Percentiles rank a stretch among this genome's conserved stretches.
These are phyloP conservation scores for Phaeosphaeria sp. DNA, from an alignment of 2,329 filamentous ascomycete species.

Conservation along the genomic window DNA sequence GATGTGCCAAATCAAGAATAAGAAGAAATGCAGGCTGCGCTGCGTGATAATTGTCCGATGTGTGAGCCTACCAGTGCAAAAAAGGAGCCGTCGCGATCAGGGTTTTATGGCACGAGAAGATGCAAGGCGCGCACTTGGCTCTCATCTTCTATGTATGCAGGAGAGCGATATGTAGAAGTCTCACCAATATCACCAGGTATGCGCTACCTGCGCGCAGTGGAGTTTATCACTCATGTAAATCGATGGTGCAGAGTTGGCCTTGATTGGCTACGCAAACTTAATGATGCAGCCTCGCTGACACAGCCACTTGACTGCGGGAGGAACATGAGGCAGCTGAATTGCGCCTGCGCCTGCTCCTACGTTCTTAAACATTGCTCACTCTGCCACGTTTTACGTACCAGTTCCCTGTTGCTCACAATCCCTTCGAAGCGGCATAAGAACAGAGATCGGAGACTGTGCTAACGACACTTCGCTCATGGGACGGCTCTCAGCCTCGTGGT, in stretches of 20 bases:
- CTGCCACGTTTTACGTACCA: not conserved
- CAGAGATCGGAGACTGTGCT: not conserved
- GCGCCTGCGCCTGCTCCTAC: not conserved
- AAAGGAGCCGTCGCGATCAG: not conserved
- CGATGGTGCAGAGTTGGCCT: not conserved
- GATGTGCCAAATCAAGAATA: not conserved
- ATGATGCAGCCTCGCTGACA: slow-evolving; percentile 6
- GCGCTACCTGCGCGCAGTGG: not conserved
- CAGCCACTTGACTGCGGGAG: slow-evolving; percentile 2
- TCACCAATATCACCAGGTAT: not conserved
- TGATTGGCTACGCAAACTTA: slow-evolving; percentile 7
- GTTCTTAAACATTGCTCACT: not conserved
- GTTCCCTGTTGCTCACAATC: not conserved
- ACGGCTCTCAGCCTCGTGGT: not conserved
- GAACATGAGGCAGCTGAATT: slow-evolving; percentile 4
- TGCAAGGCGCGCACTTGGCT: not conserved
- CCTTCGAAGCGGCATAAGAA: not conserved
- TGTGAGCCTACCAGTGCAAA: not conserved
- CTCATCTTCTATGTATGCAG: not conserved
- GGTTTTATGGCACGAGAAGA: not conserved
- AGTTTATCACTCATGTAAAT: not conserved
- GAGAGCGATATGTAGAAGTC: not conserved
- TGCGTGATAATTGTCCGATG: not conserved
- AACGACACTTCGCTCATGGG: not conserved
- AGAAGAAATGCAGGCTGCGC: not conserved